A percentile compares a stretch with the other conserved stretches of the same genome.
Evolutionary conservation across 768 basidiomycete genomes (phyloP).

Genomic region (Phlebiopsis gigantea): DNA sequence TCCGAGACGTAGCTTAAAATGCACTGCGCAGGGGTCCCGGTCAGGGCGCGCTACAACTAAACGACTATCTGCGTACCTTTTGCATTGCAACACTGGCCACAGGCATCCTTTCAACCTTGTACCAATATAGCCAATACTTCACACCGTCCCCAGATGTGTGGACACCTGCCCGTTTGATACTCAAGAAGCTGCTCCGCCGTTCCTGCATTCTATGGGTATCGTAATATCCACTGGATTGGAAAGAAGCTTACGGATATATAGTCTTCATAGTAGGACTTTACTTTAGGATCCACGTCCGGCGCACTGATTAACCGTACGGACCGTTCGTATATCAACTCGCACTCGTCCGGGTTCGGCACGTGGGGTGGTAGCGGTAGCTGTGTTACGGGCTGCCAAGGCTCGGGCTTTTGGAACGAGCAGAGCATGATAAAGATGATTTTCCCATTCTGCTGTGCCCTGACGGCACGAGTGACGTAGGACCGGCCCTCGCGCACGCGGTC

Average conservation of each 20-base stretch:
- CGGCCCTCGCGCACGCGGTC: conserved; percentile 71
- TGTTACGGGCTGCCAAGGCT: conserved; percentile 65
- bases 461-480: conserved; percentile 60
- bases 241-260: conserved; percentile 6
- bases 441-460: conserved; percentile 43
- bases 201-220: conserved; percentile 38
- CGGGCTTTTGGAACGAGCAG: conserved; percentile 80
- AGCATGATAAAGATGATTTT: conserved; percentile 55
- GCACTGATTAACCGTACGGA: conserved; percentile 23
- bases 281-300: conserved; percentile 20
- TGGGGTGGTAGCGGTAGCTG: conserved; percentile 64
- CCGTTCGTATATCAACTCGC: conserved; percentile 50
- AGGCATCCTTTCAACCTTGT: conserved; percentile 66
- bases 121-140: conserved; percentile 67
- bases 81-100: conserved; percentile 69
- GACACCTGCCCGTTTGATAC: conserved; percentile 50
- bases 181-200: conserved; percentile 62
- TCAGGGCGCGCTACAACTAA: not conserved
- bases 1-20: conserved; percentile 80
- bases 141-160: conserved; percentile 40
- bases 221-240: not conserved
- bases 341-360: conserved; percentile 53
- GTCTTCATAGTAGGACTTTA: conserved; percentile 21
- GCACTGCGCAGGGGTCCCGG: conserved; percentile 40
- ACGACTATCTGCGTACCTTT: conserved; percentile 42